A percentile compares a stretch with the other conserved stretches of the same genome.
These are phyloP conservation scores for Dryadomyces quercus-mongolicae DNA, from an alignment of 2,329 filamentous ascomycete species.

Conservation along the genomic window DNA sequence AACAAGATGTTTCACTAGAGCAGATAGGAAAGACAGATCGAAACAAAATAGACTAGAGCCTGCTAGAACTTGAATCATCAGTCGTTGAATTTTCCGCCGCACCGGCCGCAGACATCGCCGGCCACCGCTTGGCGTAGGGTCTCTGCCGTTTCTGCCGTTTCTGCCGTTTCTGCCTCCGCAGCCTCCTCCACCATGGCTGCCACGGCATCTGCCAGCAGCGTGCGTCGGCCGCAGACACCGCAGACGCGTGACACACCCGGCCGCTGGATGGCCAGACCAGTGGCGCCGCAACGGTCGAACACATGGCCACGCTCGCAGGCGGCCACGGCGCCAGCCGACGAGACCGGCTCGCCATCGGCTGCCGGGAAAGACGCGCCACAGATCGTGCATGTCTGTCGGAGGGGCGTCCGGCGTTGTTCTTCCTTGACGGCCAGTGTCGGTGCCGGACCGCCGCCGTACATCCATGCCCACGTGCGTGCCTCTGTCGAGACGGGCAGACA, in stretches of 20 bases:
- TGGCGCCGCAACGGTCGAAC: slow-evolving; percentile 40
- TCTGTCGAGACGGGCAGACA: slow-evolving; percentile 23
- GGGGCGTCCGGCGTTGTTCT: not conserved
- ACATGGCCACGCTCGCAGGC: slow-evolving; percentile 23
- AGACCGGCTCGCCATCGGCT: not conserved
- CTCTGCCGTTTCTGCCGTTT: not conserved
- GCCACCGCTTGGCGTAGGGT: slow-evolving; percentile 10
- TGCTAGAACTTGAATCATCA: slow-evolving; percentile 5
- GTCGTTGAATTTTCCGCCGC: slow-evolving; percentile 24
- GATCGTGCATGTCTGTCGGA: slow-evolving; percentile 32
- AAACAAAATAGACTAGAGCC: not conserved
- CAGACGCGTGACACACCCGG: slow-evolving; percentile 42
- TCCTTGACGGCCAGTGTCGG: slow-evolving; percentile 12
- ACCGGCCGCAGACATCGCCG: slow-evolving; percentile 19
- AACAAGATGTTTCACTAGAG: slow-evolving; percentile 53
- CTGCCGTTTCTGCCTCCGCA: too few relatives aligned
- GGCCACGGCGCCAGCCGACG: not conserved
- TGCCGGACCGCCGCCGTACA: slow-evolving; percentile 38
- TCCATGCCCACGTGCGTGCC: slow-evolving; percentile 43
- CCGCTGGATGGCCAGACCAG: slow-evolving; percentile 39
- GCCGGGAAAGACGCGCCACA: slow-evolving; percentile 21
- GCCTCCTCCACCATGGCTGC: slow-evolving; percentile 15
- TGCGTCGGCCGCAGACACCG: slow-evolving; percentile 40
- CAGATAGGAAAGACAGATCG: too few relatives aligned
- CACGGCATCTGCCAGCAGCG: slow-evolving; percentile 32